Evolutionary conservation across 176 grass and related monocot species (phyloP).

Genomic region (Thalia dealbata): DNA sequence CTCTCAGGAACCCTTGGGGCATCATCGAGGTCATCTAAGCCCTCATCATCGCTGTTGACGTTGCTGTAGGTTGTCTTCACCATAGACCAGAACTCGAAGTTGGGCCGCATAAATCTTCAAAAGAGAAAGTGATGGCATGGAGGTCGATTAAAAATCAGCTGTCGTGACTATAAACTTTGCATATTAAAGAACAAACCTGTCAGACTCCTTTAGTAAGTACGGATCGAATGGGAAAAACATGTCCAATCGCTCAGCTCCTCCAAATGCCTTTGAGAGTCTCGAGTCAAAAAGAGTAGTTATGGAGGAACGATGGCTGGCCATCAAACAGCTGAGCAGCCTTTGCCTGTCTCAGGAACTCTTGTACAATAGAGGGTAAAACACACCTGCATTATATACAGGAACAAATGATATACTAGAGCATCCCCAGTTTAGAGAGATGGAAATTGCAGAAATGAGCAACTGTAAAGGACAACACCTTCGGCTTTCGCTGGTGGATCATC

Average conservation of each 20-base stretch:
- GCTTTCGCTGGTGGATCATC: not conserved
- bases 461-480: not conserved
- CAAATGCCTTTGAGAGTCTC: constrained; percentile 71
- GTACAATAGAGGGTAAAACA: constrained; percentile 73
- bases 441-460: not conserved
- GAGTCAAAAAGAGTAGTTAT: constrained; percentile 53
- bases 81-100: constrained; percentile 80
- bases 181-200: constrained; percentile 61
- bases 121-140: no score
- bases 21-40: constrained; percentile 47
- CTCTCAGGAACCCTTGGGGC: constrained; percentile 34
- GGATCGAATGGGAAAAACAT: constrained; percentile 97
- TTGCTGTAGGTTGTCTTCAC: constrained; percentile 50
- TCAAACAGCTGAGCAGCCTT: constrained; percentile 44
- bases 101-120: constrained; percentile 65
- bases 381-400: constrained; percentile 33
- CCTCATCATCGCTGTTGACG: constrained; percentile 36
- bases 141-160: no score
- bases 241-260: constrained; percentile 55
- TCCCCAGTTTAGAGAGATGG: not conserved
- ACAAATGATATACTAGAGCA: constrained; percentile 20
- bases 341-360: constrained; percentile 74
- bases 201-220: constrained; percentile 80
- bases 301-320: not conserved
- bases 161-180: no score